A percentile compares a stretch with the other conserved stretches of the same genome.
Evolutionary conservation across 805 yeast genomes (phyloP).

Genomic region (Candida vaughaniae): DNA sequence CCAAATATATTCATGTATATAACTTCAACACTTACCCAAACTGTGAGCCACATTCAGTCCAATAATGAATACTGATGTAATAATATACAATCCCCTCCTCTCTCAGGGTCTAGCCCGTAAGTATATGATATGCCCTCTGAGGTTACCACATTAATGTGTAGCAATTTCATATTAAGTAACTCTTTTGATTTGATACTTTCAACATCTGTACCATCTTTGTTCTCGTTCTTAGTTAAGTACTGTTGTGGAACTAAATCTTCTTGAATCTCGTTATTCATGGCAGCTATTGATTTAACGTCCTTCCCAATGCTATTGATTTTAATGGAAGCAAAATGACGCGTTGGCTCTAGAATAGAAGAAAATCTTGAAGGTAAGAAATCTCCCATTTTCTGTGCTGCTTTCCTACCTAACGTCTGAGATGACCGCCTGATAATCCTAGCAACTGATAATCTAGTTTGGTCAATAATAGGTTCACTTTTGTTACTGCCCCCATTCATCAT

Average conservation of each 20-base stretch:
- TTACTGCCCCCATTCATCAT: constrained; percentile 12
- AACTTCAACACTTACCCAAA: too few relatives aligned
- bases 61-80: constrained; percentile 65
- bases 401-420: constrained; percentile 72
- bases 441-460: constrained; percentile 66
- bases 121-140: constrained; percentile 78
- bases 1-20: too few relatives aligned
- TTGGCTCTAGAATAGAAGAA: constrained; percentile 81
- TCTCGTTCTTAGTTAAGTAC: constrained; percentile 19
- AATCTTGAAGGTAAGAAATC: constrained; percentile 80
- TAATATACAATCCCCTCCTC: constrained; percentile 91
- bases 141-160: constrained; percentile 69
- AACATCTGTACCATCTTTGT: constrained; percentile 7
- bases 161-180: constrained; percentile 26
- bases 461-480: constrained; percentile 63
- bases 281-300: constrained; percentile 44
- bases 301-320: constrained; percentile 51
- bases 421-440: constrained; percentile 75
- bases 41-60: constrained; percentile 21
- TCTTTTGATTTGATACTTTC: constrained; percentile 18
- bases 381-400: constrained; percentile 86
- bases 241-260: constrained; percentile 32
- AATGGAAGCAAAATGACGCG: constrained; percentile 87
- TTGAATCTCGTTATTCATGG: constrained; percentile 38
- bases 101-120: constrained; percentile 76